phyloP scores from a whole-genome alignment of 1,139 yeast species.

The Saccharomyces hybrid region DNA sequence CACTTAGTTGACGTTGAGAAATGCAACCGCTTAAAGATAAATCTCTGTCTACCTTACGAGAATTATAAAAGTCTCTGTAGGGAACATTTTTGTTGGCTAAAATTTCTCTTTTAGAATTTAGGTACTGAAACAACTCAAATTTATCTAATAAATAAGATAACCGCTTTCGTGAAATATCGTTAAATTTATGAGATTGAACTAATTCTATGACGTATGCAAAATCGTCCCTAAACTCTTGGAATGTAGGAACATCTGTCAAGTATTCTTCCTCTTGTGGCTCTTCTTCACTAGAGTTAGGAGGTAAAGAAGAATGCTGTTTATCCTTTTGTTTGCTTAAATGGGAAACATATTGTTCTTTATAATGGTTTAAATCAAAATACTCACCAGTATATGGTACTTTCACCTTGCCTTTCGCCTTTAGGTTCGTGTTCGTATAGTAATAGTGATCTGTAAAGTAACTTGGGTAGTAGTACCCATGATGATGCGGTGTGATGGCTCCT shows the following conservation, averaged over 20 bases:
- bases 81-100: slow-evolving; percentile 54
- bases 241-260: slow-evolving; percentile 13
- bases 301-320: not conserved
- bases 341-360: slow-evolving; percentile 6
- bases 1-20: slow-evolving; percentile 89
- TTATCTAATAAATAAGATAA: slow-evolving; percentile 22
- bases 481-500: not conserved
- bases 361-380: slow-evolving; percentile 22
- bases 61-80: slow-evolving; percentile 93
- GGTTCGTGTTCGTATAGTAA: not conserved
- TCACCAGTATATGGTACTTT: slow-evolving; percentile 25
- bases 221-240: slow-evolving; percentile 20
- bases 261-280: slow-evolving; percentile 1
- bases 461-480: slow-evolving; percentile 9
- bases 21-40: slow-evolving; percentile 95
- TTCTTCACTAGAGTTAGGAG: not conserved
- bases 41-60: slow-evolving; percentile 94
- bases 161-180: slow-evolving; percentile 21
- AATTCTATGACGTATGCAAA: slow-evolving; percentile 13
- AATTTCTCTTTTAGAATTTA: slow-evolving; percentile 27
- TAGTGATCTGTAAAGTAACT: slow-evolving; percentile 6
- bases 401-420: not conserved
- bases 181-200: slow-evolving; percentile 13
- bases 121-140: slow-evolving; percentile 27
- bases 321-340: not conserved